Evolutionary conservation across 371 early-diverging fungal species (phyloP).

Genomic region (Haplosporangium sp.): DNA sequence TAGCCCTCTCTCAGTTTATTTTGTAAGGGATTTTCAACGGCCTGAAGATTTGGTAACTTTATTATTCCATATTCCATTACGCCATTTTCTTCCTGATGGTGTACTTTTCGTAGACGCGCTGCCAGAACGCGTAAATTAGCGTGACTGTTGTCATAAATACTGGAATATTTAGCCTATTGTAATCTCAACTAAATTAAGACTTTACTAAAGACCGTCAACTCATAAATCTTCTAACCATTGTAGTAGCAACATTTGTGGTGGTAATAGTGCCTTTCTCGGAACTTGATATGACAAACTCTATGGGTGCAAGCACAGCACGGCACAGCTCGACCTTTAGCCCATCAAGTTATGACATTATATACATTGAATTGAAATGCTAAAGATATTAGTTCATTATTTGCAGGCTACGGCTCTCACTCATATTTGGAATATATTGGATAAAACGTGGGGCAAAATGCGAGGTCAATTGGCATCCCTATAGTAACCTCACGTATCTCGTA

Average conservation of each 20-base stretch:
- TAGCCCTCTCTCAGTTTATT: neutral
- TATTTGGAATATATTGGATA: neutral
- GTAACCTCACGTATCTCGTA: too few species aligned
- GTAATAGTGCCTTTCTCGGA: too few species aligned
- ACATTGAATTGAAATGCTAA: too few species aligned
- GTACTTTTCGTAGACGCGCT: neutral
- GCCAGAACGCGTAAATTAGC: neutral
- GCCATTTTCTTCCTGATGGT: neutral
- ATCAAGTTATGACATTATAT: too few species aligned
- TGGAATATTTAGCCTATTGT: slow-evolving; percentile 12
- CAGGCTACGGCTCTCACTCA: too few species aligned
- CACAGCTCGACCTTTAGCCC: too few species aligned
- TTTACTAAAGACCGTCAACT: neutral
- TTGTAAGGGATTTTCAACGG: slow-evolving; percentile 1
- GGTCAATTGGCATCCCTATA: neutral
- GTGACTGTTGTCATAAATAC: neutral
- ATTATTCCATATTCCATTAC: slow-evolving; percentile 21
- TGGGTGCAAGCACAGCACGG: too few species aligned
- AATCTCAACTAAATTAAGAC: slow-evolving; percentile 1
- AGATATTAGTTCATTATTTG: too few species aligned
- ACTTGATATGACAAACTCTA: too few species aligned
- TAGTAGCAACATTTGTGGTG: too few species aligned
- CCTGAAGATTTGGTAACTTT: neutral
- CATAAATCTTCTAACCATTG: too few species aligned
- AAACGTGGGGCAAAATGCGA: slow-evolving; percentile 7